Percentiles rank a stretch among this genome's conserved stretches.
Conservation (phyloP, 495 filamentous ascomycete species). For the Rostrohypoxylon terebratum region DNA sequence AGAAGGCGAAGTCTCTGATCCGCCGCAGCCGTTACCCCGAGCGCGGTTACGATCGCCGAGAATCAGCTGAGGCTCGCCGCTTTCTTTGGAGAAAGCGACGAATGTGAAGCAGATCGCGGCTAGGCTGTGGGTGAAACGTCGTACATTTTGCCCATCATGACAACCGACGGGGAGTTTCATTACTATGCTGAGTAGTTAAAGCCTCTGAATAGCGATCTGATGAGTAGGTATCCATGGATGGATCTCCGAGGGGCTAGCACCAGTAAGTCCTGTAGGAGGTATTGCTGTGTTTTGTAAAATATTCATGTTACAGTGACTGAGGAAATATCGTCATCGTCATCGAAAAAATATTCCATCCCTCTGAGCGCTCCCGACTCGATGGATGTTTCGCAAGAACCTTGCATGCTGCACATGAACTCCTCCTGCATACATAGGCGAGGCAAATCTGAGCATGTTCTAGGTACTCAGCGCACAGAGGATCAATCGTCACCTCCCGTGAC, state of each 20-base stretch:
- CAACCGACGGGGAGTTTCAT: neutral
- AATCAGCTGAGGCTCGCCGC: slow-evolving; percentile 41
- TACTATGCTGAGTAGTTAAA: neutral
- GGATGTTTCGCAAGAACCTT: slow-evolving; percentile 38
- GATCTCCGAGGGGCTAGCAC: neutral
- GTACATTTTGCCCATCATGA: slow-evolving; percentile 14
- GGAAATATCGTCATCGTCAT: slow-evolving; percentile 17
- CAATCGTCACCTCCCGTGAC: slow-evolving; percentile 32
- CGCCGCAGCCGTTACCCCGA: slow-evolving; percentile 26
- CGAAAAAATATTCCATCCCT: slow-evolving; percentile 5
- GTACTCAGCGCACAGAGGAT: slow-evolving; percentile 18
- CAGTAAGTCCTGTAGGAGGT: slow-evolving; percentile 1
- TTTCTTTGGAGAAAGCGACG: slow-evolving; percentile 10
- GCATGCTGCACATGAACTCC: slow-evolving; percentile 35
- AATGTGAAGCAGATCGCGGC: slow-evolving; percentile 31
- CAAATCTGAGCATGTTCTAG: slow-evolving; percentile 18
- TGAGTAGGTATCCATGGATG: neutral
- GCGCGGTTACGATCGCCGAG: slow-evolving; percentile 45
- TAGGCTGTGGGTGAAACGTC: slow-evolving; percentile 35
- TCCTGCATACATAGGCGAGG: slow-evolving; percentile 31
- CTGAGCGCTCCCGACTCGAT: slow-evolving; percentile 20
- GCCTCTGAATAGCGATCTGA: neutral
- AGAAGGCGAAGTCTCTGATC: slow-evolving; percentile 30
- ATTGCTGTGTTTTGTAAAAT: neutral
- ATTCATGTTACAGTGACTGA: neutral